A percentile compares a stretch with the other conserved stretches of the same genome.
These are phyloP conservation scores for Friedmanniomyces endolithicus DNA, from an alignment of 495 filamentous ascomycete species.

Conservation along the genomic window DNA sequence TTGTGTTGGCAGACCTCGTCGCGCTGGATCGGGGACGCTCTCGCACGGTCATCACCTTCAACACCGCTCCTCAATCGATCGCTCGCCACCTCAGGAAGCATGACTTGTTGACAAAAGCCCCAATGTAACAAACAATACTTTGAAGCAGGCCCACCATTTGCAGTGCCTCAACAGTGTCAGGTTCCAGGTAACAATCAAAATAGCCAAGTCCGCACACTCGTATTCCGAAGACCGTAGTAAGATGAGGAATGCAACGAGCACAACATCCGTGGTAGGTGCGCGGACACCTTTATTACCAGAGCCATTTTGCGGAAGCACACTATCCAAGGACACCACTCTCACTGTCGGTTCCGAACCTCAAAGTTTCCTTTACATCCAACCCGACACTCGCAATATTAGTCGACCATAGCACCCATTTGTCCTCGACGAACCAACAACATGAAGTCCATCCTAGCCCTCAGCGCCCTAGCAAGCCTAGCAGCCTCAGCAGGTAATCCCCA, in stretches of 20 bases:
- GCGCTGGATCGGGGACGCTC: too few relatives aligned
- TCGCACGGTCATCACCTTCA: too few relatives aligned
- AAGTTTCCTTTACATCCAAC: background rate
- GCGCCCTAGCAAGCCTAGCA: background rate
- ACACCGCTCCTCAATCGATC: too few relatives aligned
- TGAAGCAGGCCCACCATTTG: too few relatives aligned
- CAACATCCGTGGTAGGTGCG: background rate
- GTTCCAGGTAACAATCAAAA: too few relatives aligned
- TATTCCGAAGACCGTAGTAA: background rate
- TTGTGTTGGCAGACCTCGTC: too few relatives aligned
- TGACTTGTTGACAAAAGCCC: too few relatives aligned
- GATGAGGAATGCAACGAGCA: background rate
- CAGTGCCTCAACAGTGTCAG: too few relatives aligned
- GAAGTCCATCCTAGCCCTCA: background rate
- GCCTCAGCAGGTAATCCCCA: background rate
- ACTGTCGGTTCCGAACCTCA: background rate
- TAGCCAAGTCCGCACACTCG: background rate
- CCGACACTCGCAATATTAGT: background rate
- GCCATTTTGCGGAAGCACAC: background rate
- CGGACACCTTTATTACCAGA: background rate
- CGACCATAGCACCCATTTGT: background rate
- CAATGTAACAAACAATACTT: too few relatives aligned
- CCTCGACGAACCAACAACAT: background rate
- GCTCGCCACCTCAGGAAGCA: too few relatives aligned
- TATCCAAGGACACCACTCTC: background rate